Evolutionary conservation across 768 basidiomycete species (phyloP).

Genomic region (Agaricus subrufescens): DNA sequence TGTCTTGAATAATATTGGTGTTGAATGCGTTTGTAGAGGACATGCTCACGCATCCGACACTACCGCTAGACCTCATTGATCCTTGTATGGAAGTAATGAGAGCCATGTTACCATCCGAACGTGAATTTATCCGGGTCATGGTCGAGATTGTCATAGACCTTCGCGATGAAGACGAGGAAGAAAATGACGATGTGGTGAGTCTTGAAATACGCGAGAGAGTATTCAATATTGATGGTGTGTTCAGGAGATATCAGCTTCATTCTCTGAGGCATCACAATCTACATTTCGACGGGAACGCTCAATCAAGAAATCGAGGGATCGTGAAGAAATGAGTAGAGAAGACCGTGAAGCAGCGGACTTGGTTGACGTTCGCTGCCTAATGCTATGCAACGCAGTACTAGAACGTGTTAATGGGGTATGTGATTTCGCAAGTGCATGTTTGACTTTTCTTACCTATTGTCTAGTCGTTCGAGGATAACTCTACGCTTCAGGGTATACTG

Average conservation of each 20-base stretch:
- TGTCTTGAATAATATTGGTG: background rate
- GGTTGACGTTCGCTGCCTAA: slow-evolving; percentile 77
- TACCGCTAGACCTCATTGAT: slow-evolving; percentile 77
- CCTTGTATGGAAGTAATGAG: slow-evolving; percentile 83
- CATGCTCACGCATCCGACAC: slow-evolving; percentile 79
- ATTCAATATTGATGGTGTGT: background rate
- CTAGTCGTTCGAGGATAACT: slow-evolving; percentile 70
- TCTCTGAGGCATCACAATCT: slow-evolving; percentile 16
- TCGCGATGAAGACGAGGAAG: slow-evolving; percentile 28
- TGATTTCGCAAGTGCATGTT: slow-evolving; percentile 17
- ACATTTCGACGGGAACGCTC: slow-evolving; percentile 25
- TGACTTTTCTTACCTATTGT: slow-evolving; percentile 17
- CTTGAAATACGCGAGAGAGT: background rate
- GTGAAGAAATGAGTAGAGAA: slow-evolving; percentile 57
- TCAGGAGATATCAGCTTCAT: slow-evolving; percentile 1
- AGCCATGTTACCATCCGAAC: slow-evolving; percentile 76
- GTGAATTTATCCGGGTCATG: slow-evolving; percentile 36
- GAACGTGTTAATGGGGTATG: slow-evolving; percentile 88
- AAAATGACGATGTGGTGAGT: slow-evolving; percentile 14
- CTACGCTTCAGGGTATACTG: slow-evolving; percentile 77
- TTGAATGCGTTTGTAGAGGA: slow-evolving; percentile 45
- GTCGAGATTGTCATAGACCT: slow-evolving; percentile 34
- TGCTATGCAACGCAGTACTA: slow-evolving; percentile 81
- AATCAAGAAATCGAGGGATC: slow-evolving; percentile 37
- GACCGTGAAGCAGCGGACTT: slow-evolving; percentile 62